Conservation (phyloP, 2,329 filamentous ascomycete genomes). For the Paracorniculantispora psalliotae region DNA sequence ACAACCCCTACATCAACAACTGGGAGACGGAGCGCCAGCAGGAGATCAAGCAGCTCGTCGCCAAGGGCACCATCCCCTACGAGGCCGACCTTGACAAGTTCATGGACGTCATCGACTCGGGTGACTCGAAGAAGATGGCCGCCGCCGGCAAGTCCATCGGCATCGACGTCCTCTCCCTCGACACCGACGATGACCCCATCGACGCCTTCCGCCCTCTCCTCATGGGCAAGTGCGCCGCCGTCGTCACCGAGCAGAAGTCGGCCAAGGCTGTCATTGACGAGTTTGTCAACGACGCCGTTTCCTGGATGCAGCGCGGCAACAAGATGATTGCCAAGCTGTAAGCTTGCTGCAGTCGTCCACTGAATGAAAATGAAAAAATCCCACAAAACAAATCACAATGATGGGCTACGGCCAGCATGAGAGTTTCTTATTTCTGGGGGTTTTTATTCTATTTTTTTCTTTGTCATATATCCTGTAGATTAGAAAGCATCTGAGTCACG, state of each 20-base stretch:
- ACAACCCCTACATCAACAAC: slow-evolving; percentile 88
- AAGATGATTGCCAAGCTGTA: slow-evolving; percentile 68
- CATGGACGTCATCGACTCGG: slow-evolving; percentile 54
- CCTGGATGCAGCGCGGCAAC: slow-evolving; percentile 62
- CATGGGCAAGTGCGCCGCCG: slow-evolving; percentile 95
- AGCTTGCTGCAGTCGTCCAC: slow-evolving; percentile 15
- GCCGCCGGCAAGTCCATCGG: slow-evolving; percentile 48
- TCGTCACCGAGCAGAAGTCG: slow-evolving; percentile 86
- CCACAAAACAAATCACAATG: background rate
- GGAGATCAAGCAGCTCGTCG: slow-evolving; percentile 89
- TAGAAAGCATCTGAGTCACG: slow-evolving; percentile 18
- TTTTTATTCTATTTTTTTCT: slow-evolving; percentile 13
- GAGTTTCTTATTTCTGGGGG: slow-evolving; percentile 19
- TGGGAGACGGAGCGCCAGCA: slow-evolving; percentile 89
- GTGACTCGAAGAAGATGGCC: slow-evolving; percentile 52
- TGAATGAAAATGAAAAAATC: slow-evolving; percentile 4
- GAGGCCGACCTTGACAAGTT: slow-evolving; percentile 90
- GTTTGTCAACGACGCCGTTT: slow-evolving; percentile 77
- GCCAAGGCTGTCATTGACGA: slow-evolving; percentile 94
- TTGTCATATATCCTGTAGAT: slow-evolving; percentile 20
- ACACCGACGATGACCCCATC: slow-evolving; percentile 77
- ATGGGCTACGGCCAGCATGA: background rate
- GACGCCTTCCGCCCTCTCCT: slow-evolving; percentile 87
- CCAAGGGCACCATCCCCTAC: slow-evolving; percentile 86
- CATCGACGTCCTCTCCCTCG: slow-evolving; percentile 60